These are phyloP conservation scores for Austroboletus niveus DNA, from an alignment of 1,284 basidiomycete genomes.

Conservation along the genomic window DNA sequence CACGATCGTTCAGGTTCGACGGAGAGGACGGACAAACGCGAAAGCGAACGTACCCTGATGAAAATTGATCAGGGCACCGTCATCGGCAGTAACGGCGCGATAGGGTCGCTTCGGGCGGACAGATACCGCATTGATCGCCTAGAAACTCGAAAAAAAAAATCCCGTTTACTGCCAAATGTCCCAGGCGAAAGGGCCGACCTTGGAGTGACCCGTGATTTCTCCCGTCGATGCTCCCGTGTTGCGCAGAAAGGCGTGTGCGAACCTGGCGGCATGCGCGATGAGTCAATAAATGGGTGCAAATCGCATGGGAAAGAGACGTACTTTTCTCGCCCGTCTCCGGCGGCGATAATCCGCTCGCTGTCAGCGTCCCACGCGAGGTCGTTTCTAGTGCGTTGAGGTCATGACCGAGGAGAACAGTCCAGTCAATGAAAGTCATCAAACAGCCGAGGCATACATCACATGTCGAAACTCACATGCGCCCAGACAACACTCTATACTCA, in stretches of 20 bases:
- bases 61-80: slow-evolving; percentile 82
- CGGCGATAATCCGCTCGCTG: slow-evolving; percentile 92
- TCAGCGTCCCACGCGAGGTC: slow-evolving; percentile 98
- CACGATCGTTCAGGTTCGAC: background rate
- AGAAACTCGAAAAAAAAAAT: background rate
- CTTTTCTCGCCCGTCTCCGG: slow-evolving; percentile 94
- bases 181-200: slow-evolving; percentile 45
- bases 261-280: slow-evolving; percentile 44
- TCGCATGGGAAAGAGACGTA: slow-evolving; percentile 35
- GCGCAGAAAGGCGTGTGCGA: slow-evolving; percentile 86
- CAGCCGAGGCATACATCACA: background rate
- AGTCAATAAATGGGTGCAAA: background rate
- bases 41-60: slow-evolving; percentile 57
- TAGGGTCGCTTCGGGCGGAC: slow-evolving; percentile 90
- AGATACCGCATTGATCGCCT: slow-evolving; percentile 89
- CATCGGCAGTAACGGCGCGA: slow-evolving; percentile 84
- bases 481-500: slow-evolving; percentile 81
- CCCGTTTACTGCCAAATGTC: too few relatives aligned
- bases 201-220: slow-evolving; percentile 92
- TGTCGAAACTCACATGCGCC: slow-evolving; percentile 64
- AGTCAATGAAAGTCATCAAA: background rate
- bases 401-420: background rate
- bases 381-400: slow-evolving; percentile 49
- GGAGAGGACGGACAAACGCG: background rate
- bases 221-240: slow-evolving; percentile 88